phyloP scores from a whole-genome alignment of 2,329 filamentous ascomycete genomes.

The Venturia nashicola region DNA sequence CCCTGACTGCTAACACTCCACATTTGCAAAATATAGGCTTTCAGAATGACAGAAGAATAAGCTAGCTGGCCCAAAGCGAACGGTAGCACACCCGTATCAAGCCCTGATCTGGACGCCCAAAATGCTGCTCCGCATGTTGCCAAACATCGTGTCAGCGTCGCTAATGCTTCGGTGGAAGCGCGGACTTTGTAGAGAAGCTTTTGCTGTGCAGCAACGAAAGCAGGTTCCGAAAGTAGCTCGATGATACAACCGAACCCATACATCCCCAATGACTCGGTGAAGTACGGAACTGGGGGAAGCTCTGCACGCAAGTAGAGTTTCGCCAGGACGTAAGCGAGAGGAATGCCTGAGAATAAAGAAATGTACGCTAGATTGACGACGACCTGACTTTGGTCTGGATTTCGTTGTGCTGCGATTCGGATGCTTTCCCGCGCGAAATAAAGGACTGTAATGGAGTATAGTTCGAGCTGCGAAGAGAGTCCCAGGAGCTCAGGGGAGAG shows the following conservation, averaged over 20 bases:
- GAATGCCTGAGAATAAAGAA: slow-evolving; percentile 54
- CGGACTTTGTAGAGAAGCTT: slow-evolving; percentile 68
- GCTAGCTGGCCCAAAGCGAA: slow-evolving; percentile 79
- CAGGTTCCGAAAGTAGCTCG: slow-evolving; percentile 77
- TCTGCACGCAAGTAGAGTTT: slow-evolving; percentile 51
- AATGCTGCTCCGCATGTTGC: slow-evolving; percentile 61
- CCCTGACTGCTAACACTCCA: slow-evolving; percentile 40
- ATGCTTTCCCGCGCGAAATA: slow-evolving; percentile 90
- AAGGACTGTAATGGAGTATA: slow-evolving; percentile 84
- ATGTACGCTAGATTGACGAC: slow-evolving; percentile 84
- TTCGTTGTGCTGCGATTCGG: slow-evolving; percentile 80
- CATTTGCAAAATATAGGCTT: slow-evolving; percentile 58
- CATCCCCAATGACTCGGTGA: slow-evolving; percentile 42
- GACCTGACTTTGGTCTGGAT: slow-evolving; percentile 51
- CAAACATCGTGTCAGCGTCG: slow-evolving; percentile 65
- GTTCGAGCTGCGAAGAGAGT: slow-evolving; percentile 77
- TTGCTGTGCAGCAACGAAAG: slow-evolving; percentile 78
- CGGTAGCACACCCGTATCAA: slow-evolving; percentile 63
- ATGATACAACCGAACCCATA: slow-evolving; percentile 49
- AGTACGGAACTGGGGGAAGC: slow-evolving; percentile 47
- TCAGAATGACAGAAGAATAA: slow-evolving; percentile 57
- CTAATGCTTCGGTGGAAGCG: slow-evolving; percentile 70
- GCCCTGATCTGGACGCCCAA: slow-evolving; percentile 41
- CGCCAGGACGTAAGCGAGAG: slow-evolving; percentile 52
- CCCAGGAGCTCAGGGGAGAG: slow-evolving; percentile 77